phyloP scores from a whole-genome alignment of 1,284 basidiomycete species.

The Trichosporon sp. region DNA sequence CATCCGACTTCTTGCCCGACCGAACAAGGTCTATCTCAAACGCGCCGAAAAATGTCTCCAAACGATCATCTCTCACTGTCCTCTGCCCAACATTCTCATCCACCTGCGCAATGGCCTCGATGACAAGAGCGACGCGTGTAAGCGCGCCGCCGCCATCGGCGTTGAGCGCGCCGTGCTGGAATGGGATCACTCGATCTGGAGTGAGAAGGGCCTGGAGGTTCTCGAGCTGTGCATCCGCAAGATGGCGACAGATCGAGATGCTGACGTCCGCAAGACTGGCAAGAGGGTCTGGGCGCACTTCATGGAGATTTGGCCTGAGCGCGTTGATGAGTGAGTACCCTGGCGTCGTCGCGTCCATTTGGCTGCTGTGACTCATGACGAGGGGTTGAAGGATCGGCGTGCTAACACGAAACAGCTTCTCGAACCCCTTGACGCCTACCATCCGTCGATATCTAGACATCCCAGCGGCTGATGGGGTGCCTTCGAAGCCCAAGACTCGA shows the following conservation, averaged over 20 bases:
- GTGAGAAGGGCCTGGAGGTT: constrained; percentile 33
- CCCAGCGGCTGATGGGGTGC: constrained; percentile 21
- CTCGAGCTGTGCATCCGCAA: constrained; percentile 49
- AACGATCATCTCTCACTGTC: constrained; percentile 51
- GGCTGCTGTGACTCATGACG: neutral
- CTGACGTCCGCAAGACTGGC: constrained; percentile 50
- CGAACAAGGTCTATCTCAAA: constrained; percentile 53
- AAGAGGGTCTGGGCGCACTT: constrained; percentile 51
- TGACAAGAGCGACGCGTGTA: constrained; percentile 49
- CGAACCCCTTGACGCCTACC: constrained; percentile 51
- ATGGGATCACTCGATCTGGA: constrained; percentile 41
- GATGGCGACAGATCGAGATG: constrained; percentile 51
- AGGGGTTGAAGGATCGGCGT: neutral
- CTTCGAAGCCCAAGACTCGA: constrained; percentile 16
- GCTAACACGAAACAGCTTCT: constrained; percentile 42
- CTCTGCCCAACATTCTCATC: constrained; percentile 38
- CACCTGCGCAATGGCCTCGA: constrained; percentile 46
- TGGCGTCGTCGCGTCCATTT: neutral
- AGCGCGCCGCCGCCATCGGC: constrained; percentile 33
- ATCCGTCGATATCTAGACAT: constrained; percentile 50
- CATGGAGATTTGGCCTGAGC: constrained; percentile 48
- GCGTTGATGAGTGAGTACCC: constrained; percentile 48
- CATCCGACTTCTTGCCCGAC: constrained; percentile 50
- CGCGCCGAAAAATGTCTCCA: constrained; percentile 51
- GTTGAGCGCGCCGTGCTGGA: constrained; percentile 32